These are phyloP conservation scores for Mucor indicus DNA, from an alignment of 371 early-diverging fungal genomes.

Conservation along the genomic window DNA sequence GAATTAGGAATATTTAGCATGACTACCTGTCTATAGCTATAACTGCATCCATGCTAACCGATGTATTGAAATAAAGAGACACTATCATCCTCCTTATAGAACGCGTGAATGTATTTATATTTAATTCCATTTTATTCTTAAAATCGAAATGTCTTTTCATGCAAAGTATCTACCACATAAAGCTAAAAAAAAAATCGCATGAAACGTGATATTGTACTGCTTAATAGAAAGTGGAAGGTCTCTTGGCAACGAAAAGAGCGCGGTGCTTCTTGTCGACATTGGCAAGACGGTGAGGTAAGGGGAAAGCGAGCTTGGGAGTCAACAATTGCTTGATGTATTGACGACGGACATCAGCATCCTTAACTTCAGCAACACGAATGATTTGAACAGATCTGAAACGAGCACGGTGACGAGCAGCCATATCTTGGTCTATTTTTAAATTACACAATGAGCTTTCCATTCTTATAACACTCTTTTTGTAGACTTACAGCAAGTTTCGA, in stretches of 20 bases:
- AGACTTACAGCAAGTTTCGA: conserved; percentile 83
- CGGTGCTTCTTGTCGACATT: conserved; percentile 70
- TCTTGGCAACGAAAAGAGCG: conserved; percentile 84
- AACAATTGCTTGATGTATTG: conserved; percentile 96
- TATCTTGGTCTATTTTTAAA: conserved; percentile 82
- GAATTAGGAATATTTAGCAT: too few relatives aligned
- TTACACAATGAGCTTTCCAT: background rate
- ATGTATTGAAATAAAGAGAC: background rate
- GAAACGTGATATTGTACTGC: background rate
- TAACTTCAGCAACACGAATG: conserved; percentile 94
- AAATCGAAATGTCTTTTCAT: too few relatives aligned
- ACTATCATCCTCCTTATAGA: background rate
- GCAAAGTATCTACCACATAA: background rate
- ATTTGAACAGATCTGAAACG: conserved; percentile 97
- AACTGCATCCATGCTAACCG: too few relatives aligned
- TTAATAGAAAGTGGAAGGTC: conserved; percentile 90
- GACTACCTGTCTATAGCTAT: too few relatives aligned
- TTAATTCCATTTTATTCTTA: too few relatives aligned
- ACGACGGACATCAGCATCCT: conserved; percentile 90
- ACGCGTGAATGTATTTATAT: background rate
- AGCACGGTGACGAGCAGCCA: conserved; percentile 99
- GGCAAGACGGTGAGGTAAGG: conserved; percentile 94
- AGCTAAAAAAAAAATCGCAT: background rate
- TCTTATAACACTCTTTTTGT: background rate
- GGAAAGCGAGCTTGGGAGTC: conserved; percentile 90